A percentile compares a stretch with the other conserved stretches of the same genome.
phyloP scores from a whole-genome alignment of 2,329 filamentous ascomycete species.

The Epichloe elymi region DNA sequence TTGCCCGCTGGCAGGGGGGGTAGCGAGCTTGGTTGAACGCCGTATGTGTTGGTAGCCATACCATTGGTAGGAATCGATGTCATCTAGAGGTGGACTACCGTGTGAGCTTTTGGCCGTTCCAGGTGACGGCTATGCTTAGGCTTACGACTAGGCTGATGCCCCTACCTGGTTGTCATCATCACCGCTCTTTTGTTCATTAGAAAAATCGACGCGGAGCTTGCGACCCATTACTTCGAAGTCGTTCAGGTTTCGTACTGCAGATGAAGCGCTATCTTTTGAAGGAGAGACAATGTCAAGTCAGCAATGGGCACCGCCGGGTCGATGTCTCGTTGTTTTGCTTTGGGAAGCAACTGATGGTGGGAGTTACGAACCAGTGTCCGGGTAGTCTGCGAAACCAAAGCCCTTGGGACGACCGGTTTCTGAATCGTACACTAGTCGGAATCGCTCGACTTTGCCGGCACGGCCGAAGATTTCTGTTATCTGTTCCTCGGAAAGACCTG shows the following conservation, averaged over 20 bases:
- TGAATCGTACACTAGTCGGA: slow-evolving; percentile 87
- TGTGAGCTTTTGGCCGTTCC: background rate
- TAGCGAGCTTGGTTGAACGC: slow-evolving; percentile 37
- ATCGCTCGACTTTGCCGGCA: slow-evolving; percentile 81
- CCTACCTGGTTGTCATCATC: slow-evolving; percentile 32
- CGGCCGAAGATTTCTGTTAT: slow-evolving; percentile 88
- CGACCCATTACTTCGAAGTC: slow-evolving; percentile 91
- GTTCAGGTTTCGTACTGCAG: slow-evolving; percentile 88
- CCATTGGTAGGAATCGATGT: slow-evolving; percentile 20
- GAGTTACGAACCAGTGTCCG: slow-evolving; percentile 57
- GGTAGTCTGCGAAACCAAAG: slow-evolving; percentile 93
- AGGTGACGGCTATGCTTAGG: background rate
- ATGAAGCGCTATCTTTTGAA: slow-evolving; percentile 59
- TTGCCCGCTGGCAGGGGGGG: slow-evolving; percentile 75
- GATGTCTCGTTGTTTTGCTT: background rate
- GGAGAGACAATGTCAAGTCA: slow-evolving; percentile 8
- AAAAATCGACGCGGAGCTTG: slow-evolving; percentile 90
- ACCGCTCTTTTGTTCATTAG: slow-evolving; percentile 73
- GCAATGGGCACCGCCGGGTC: background rate
- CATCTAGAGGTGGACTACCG: slow-evolving; percentile 2
- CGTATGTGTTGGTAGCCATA: slow-evolving; percentile 17
- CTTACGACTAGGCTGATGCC: background rate
- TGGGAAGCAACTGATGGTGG: background rate
- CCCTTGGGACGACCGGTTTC: slow-evolving; percentile 92
- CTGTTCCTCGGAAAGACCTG: slow-evolving; percentile 89